Conservation (phyloP, 176 grass and related monocot species). For the Oryza meridionalis region DNA sequence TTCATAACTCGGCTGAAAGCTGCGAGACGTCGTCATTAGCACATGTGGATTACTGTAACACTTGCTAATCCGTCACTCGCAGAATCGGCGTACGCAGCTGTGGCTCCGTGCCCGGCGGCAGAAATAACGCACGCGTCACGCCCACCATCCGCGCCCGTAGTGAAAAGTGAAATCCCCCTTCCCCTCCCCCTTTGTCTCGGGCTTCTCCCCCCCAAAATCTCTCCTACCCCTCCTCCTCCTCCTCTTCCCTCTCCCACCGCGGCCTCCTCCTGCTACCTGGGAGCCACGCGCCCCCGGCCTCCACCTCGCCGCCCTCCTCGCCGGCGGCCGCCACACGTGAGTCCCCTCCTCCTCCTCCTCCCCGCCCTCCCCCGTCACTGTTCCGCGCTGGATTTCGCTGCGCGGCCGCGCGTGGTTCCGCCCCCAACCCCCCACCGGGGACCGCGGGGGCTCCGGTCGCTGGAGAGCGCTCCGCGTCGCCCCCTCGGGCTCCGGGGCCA, state of each 20-base stretch:
- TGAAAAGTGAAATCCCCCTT: too few relatives aligned
- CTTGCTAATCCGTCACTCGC: too few relatives aligned
- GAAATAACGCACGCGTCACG: too few relatives aligned
- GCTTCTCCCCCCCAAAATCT: slow-evolving; percentile 4
- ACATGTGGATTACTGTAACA: too few relatives aligned
- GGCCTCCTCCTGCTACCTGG: slow-evolving; percentile 16
- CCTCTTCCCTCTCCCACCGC: too few relatives aligned
- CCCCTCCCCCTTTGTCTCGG: neutral
- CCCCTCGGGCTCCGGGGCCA: neutral
- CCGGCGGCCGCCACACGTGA: neutral
- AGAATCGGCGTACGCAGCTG: too few relatives aligned
- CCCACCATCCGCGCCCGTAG: too few relatives aligned
- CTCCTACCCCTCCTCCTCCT: neutral
- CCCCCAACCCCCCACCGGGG: neutral
- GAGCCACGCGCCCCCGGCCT: neutral
- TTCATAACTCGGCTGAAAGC: too few relatives aligned
- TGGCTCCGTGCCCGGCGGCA: too few relatives aligned
- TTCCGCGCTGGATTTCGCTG: neutral
- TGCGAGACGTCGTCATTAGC: too few relatives aligned
- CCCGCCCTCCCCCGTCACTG: neutral
- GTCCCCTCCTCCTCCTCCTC: neutral
- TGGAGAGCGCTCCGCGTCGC: neutral
- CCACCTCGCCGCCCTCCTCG: neutral
- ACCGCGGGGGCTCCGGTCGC: neutral
- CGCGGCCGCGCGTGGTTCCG: neutral